Evolutionary conservation across 2,329 filamentous ascomycete genomes (phyloP), one percentile per base, ranked within the genome.

Genomic region (Anthostomella pinea): DNA sequence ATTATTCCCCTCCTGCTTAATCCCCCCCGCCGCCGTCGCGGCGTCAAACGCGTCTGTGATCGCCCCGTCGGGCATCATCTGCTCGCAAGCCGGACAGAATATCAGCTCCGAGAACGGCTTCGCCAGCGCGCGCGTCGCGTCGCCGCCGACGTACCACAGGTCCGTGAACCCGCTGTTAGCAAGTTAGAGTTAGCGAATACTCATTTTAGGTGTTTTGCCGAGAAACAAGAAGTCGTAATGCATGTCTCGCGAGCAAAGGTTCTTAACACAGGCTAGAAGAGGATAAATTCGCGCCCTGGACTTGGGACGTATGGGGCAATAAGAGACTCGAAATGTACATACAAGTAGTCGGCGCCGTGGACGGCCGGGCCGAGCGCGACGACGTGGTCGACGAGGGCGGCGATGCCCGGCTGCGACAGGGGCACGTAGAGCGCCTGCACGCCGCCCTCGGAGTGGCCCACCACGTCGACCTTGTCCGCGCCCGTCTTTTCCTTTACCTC

Each of bases 391-490:
- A 58, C 42, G 5, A 55, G 46, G 8, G 38, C 45, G 6, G 54
- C 35, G 33, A 54, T 46, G 6, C 51, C 53, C 13, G 25, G 32
- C 37, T 58, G 52, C 31, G 53, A 51, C 45, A 57, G 39, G 2
- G 54, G 54, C 19, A 56, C 52, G 42, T 53, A 54, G 21, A 69
- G 48, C 2, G 59, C 38, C 39, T 67, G 63, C 36, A 68, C 65
- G 5, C 54, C 66, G 27, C 66, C 66, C 45, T 69, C 66, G 2
- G 65, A 68, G 45, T 69, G 65, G 6, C 66, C 66, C 11, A 69
- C 63, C 1, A 68, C 39, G 35, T 68, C 59, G 19, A 69, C 52
- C 31, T 64, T 65, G n/a, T 35, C 27, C 4, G 60, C 58, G 8
- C 58, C 60, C 3, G 65, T 65, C 39, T 57, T 53, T 5, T 52